Evolutionary conservation across 148 eudicot species (phyloP).

Genomic region (Linanthus parryae): DNA sequence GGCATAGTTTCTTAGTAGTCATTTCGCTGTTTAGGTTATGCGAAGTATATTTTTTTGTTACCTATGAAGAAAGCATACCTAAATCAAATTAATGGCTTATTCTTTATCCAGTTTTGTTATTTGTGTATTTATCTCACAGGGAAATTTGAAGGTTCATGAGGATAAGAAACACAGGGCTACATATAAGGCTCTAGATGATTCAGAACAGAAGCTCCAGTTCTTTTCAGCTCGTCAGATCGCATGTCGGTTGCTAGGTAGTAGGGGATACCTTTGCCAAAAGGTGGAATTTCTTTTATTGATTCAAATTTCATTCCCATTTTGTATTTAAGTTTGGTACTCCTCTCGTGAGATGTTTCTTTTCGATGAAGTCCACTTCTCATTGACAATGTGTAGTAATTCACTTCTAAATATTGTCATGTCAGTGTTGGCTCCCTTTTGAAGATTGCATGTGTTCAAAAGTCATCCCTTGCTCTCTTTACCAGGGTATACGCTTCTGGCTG

Average conservation of each 20-base stretch:
- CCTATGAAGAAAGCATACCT: too few relatives aligned
- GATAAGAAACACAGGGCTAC: constrained; percentile 92
- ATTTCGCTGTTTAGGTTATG: too few relatives aligned
- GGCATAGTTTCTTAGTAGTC: too few relatives aligned
- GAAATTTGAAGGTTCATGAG: constrained; percentile 70
- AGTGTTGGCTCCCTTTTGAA: constrained; percentile 92
- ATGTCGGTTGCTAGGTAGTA: constrained; percentile 95
- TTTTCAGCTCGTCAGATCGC: constrained; percentile 93
- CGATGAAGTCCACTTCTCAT: too few relatives aligned
- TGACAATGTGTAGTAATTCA: too few relatives aligned
- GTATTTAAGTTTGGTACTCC: too few relatives aligned
- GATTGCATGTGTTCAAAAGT: constrained; percentile 88
- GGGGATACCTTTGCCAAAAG: constrained; percentile 96
- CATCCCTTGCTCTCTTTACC: constrained; percentile 47
- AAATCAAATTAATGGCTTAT: too few relatives aligned
- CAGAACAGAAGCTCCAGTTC: constrained; percentile 78
- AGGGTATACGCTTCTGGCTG: constrained; percentile 73
- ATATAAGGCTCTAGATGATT: constrained; percentile 48
- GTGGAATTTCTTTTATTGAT: constrained; percentile 26
- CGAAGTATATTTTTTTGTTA: too few relatives aligned
- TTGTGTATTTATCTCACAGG: constrained; percentile 30
- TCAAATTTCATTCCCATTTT: too few relatives aligned
- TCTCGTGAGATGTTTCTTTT: not conserved
- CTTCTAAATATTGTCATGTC: too few relatives aligned
- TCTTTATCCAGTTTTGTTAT: too few relatives aligned